phyloP scores from a whole-genome alignment of 805 yeast genomes.

The Lipomyces starkeyi region DNA sequence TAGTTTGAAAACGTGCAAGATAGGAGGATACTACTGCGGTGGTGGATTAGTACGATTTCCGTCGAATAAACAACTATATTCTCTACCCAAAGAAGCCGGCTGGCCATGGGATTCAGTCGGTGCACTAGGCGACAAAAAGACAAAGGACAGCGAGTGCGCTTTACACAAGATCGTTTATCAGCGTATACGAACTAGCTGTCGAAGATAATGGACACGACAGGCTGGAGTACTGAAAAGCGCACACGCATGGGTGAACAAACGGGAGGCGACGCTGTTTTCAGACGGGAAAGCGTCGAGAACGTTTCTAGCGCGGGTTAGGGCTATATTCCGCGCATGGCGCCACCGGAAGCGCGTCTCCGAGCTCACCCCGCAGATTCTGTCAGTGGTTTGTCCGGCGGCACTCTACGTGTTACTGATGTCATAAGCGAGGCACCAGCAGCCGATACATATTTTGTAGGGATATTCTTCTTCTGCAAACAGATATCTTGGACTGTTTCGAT shows the following conservation, averaged over 20 bases:
- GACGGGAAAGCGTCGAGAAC: not conserved
- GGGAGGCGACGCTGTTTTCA: not conserved
- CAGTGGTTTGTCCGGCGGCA: no score
- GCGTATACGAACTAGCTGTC: not conserved
- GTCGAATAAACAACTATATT: not conserved
- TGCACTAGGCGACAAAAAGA: not conserved
- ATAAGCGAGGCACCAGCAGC: no score
- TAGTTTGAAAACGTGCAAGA: not conserved
- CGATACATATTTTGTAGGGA: no score
- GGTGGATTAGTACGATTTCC: not conserved
- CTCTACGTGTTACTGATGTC: no score
- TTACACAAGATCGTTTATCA: not conserved
- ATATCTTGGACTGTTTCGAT: no score
- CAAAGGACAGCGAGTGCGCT: not conserved
- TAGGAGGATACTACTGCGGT: not conserved
- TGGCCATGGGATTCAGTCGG: not conserved
- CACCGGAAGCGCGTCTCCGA: no score
- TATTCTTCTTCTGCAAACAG: no score
- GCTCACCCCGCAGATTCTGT: no score
- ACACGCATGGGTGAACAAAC: not conserved
- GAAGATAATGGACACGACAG: not conserved
- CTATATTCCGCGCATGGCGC: no score
- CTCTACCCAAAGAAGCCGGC: not conserved
- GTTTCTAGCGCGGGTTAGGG: not conserved
- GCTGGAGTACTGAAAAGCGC: not conserved